Percentiles rank a stretch among this genome's conserved stretches.
Conservation (phyloP, 2,329 filamentous ascomycete species). For the Venturiaceae sp. region DNA sequence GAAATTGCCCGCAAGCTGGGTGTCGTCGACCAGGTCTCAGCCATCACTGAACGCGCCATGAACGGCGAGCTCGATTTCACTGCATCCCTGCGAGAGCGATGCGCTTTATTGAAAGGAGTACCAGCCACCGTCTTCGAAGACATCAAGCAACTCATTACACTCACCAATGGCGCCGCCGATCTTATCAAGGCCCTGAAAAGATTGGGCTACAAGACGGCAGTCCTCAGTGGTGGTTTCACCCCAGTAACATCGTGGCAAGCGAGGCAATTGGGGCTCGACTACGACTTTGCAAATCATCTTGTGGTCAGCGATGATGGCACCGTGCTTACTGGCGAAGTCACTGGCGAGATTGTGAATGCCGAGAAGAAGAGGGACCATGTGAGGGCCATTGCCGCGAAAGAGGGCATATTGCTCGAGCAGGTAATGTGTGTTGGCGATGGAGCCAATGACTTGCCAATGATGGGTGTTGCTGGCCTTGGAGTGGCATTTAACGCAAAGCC, state of each 20-base stretch:
- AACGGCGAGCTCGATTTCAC: conserved; percentile 91
- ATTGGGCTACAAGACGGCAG: conserved; percentile 78
- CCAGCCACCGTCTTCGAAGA: conserved; percentile 69
- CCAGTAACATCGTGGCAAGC: conserved; percentile 84
- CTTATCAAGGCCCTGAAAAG: conserved; percentile 65
- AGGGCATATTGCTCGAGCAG: conserved; percentile 56
- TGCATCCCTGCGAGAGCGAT: conserved; percentile 69
- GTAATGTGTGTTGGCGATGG: conserved; percentile 71
- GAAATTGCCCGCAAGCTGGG: conserved; percentile 80
- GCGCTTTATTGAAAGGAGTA: conserved; percentile 71
- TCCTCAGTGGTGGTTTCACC: conserved; percentile 85
- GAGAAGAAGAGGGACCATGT: conserved; percentile 66
- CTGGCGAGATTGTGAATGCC: conserved; percentile 64
- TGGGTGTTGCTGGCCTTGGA: conserved; percentile 63
- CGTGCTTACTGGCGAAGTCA: conserved; percentile 61
- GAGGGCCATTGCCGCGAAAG: conserved; percentile 57
- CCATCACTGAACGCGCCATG: conserved; percentile 91
- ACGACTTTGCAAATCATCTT: conserved; percentile 82
- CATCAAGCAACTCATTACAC: conserved; percentile 63
- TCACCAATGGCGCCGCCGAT: conserved; percentile 71
- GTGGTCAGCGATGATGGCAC: conserved; percentile 45
- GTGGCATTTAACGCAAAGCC: conserved; percentile 82
- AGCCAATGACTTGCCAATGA: conserved; percentile 75
- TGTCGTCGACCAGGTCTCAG: conserved; percentile 70
- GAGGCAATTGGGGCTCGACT: conserved; percentile 68